These are phyloP conservation scores for Pseudogymnoascus sp. DNA, from an alignment of 2,329 filamentous ascomycete genomes.

Conservation along the genomic window DNA sequence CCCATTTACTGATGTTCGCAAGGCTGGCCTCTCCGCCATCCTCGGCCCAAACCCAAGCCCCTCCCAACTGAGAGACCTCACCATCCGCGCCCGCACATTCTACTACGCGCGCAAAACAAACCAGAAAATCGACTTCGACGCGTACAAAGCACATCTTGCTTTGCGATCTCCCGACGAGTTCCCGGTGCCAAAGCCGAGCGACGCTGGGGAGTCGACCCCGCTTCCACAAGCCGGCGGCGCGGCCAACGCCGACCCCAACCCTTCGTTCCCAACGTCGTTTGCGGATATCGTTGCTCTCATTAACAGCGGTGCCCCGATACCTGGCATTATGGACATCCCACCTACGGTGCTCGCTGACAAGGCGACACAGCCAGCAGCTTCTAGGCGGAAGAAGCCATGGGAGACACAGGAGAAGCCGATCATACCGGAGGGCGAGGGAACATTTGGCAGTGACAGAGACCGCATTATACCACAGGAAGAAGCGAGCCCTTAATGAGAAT, in stretches of 20 bases:
- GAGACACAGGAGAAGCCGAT: slow-evolving; percentile 49
- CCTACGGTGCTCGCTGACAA: slow-evolving; percentile 67
- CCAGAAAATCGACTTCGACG: slow-evolving; percentile 54
- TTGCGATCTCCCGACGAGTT: slow-evolving; percentile 26
- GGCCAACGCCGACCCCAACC: slow-evolving; percentile 9
- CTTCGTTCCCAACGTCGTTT: slow-evolving; percentile 42
- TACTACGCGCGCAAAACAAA: slow-evolving; percentile 49
- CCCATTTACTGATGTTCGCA: slow-evolving; percentile 22
- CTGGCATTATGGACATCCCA: slow-evolving; percentile 81
- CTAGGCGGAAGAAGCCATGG: slow-evolving; percentile 62
- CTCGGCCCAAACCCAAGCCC: slow-evolving; percentile 49
- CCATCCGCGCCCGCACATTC: slow-evolving; percentile 60
- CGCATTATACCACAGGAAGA: slow-evolving; percentile 24
- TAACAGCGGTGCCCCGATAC: slow-evolving; percentile 71
- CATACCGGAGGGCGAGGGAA: slow-evolving; percentile 31
- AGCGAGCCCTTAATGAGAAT: not conserved
- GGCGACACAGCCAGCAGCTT: slow-evolving; percentile 36
- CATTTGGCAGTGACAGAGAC: slow-evolving; percentile 26
- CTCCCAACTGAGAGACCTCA: slow-evolving; percentile 48
- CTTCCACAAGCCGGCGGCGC: not conserved
- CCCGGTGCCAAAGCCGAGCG: slow-evolving; percentile 13
- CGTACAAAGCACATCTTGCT: slow-evolving; percentile 59
- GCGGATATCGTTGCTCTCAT: slow-evolving; percentile 81
- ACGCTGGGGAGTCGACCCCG: slow-evolving; percentile 4
- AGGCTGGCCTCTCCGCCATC: slow-evolving; percentile 55